Base-by-base conservation (phyloP, 2,329 filamentous ascomycete species). In the Microdochium paspali region DNA sequence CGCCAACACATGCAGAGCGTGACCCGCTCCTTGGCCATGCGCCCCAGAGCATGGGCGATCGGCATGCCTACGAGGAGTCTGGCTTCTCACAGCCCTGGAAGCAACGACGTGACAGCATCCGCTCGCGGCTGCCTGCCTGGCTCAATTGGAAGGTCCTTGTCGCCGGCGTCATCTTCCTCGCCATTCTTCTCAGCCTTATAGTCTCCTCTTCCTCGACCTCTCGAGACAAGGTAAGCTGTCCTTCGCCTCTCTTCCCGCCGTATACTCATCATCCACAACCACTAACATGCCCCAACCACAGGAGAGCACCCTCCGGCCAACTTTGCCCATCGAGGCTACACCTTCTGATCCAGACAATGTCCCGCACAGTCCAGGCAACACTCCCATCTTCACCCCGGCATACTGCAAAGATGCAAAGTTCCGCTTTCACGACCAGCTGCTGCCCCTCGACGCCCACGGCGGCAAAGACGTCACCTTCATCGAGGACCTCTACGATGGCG, bases 41-140 rank as follows among this genome's bases (percentile, higher is more conserved):
- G 15, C 72, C 71, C 6, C 64, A 77, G 65, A 75, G 70, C 50
- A 74, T 76, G 67, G 64, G 68, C 31, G 62, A 53, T 9, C 53
- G 58, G 20, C 57, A 56, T 4, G 53, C 54, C 42, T 58, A 56
- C 46, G 60, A 53, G 44, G 62, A 61, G 46, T 28, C 46, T 23
- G 51, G 44, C 44, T 46, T 21, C 13, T 21, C 35, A 12, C 35
- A 9, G 18, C 35, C 12, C 15, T 40, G 35, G 35, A 21, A 18
- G 12, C 15, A 40, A n/a, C 20, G 23, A n/a, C 10, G 12, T 18
- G 10, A 21, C 18, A 40, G 18, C 15, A 40, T 40, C 35, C 35
- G 35, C 15, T 40, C 35, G 3, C 35, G 35, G 15, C 18, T 40
- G 35, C 35, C 35, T 20, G 18, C 13, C 35, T 40, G 35, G 35